phyloP scores from a whole-genome alignment of 2,329 filamentous ascomycete genomes.

The Helotiales sp. region DNA sequence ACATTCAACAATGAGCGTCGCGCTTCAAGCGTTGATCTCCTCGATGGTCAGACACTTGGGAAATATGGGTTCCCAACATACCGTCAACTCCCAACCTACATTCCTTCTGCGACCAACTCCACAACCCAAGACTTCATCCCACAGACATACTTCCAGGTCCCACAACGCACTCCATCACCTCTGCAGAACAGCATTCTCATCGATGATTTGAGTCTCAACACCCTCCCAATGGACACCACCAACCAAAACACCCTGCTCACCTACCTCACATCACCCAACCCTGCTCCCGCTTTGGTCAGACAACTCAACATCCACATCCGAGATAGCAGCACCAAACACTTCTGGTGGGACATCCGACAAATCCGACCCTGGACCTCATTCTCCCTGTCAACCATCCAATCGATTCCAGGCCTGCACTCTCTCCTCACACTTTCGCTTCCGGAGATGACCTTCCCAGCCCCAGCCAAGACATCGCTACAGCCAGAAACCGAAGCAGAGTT shows the following conservation, averaged over 20 bases:
- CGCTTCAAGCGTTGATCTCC: slow-evolving; percentile 65
- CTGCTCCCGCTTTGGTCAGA: slow-evolving; percentile 78
- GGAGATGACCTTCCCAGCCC: slow-evolving; percentile 56
- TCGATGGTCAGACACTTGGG: slow-evolving; percentile 65
- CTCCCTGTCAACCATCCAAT: slow-evolving; percentile 68
- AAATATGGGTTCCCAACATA: slow-evolving; percentile 85
- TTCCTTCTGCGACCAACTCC: slow-evolving; percentile 34
- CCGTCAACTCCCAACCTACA: slow-evolving; percentile 66
- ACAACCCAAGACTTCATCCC: slow-evolving; percentile 47
- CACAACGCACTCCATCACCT: slow-evolving; percentile 46
- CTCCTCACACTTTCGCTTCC: slow-evolving; percentile 72
- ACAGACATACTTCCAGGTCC: slow-evolving; percentile 34
- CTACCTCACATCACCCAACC: slow-evolving; percentile 79
- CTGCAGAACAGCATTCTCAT: slow-evolving; percentile 35
- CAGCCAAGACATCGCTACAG: slow-evolving; percentile 51
- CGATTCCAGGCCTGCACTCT: slow-evolving; percentile 69
- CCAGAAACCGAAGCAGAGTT: slow-evolving; percentile 80
- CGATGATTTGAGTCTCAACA: slow-evolving; percentile 36
- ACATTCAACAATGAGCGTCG: slow-evolving; percentile 49
- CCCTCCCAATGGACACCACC: slow-evolving; percentile 35
- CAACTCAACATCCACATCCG: slow-evolving; percentile 69
- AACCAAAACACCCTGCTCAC: slow-evolving; percentile 68
- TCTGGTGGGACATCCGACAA: slow-evolving; percentile 96
- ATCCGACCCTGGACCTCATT: slow-evolving; percentile 82
- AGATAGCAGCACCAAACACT: slow-evolving; percentile 74